A percentile compares a stretch with the other conserved stretches of the same genome.
These are phyloP conservation scores for Aspergillus nanangensis DNA, from an alignment of 495 filamentous ascomycete species.

Conservation along the genomic window DNA sequence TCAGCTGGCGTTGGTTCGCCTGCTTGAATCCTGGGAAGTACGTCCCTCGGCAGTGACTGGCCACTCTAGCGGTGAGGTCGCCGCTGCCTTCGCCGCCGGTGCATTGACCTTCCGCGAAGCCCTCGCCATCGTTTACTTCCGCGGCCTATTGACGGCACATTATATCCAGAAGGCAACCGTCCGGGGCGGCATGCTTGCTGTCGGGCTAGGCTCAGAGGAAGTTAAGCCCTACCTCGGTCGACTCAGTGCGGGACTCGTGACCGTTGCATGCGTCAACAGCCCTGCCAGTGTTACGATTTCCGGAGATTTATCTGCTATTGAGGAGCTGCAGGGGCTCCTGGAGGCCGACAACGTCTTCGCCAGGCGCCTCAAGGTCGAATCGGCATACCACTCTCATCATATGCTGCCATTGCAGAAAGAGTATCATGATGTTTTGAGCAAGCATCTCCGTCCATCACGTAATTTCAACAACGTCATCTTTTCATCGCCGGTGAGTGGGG, in stretches of 20 bases:
- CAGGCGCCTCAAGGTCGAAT: constrained; percentile 51
- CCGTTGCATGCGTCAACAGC: constrained; percentile 46
- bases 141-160: constrained; percentile 18
- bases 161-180: background rate
- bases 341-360: constrained; percentile 44
- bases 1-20: constrained; percentile 31
- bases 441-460: background rate
- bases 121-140: constrained; percentile 23
- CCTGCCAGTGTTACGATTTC: constrained; percentile 41
- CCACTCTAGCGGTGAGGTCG: constrained; percentile 61
- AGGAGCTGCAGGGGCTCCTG: constrained; percentile 38
- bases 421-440: constrained; percentile 14
- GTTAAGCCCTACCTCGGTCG: constrained; percentile 12
- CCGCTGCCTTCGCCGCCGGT: constrained; percentile 28
- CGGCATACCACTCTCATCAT: constrained; percentile 62
- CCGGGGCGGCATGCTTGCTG: constrained; percentile 32
- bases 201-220: constrained; percentile 21
- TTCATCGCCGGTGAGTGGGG: background rate
- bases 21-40: constrained; percentile 26
- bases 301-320: constrained; percentile 25
- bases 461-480: background rate
- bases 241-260: constrained; percentile 9
- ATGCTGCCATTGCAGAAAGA: constrained; percentile 36
- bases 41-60: constrained; percentile 40
- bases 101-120: constrained; percentile 33